Base-by-base conservation (phyloP, 164 flowering plant species). In the Piper betle region DNA sequence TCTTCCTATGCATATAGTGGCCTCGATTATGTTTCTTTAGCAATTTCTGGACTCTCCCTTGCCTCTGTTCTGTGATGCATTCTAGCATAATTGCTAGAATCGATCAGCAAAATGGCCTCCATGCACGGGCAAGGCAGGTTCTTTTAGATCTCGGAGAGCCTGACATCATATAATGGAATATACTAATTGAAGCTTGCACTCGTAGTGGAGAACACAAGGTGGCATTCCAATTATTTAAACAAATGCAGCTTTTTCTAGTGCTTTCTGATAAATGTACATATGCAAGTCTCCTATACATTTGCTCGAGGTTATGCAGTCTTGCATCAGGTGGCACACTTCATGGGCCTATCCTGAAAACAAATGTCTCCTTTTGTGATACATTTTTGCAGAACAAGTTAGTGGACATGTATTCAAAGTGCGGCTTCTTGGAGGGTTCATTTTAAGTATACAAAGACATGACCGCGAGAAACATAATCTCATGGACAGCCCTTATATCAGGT, bases 371-470 rank as follows among this genome's bases (percentile, higher is more conserved):
- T 16, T 78, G 72, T 62, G 98, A 92, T 75, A 68, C 80, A 53
- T 79, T 84, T 67, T 74, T 84, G 10, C 77, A 77, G 77, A 91
- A 91, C 62, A 67, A 81, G 16, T 62, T 92, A 38, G 67, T 87
- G 5, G 83, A 88, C 75, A 85, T 85, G 91, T 92, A 89, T 72
- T 87, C 87, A 13, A 87, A 89, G 72, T 89, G 93, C 74, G 96
- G 98, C 18, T 68, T 66, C 64, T 62, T 84, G 15, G 69, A 62
- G 55, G 71, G 81, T 72, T 74, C 89, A 33, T 17, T 80, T 54
- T 78, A 76, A 67, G 61, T 85, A n/a, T 89, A 87, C 48, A 60
- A 81, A 19, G 74, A 67, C 58, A 75, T 78, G 69, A 52, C 48
- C 7, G 73, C 77, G 11, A 82, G 64, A 92, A n/a, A n/a, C n/a